A percentile compares a stretch with the other conserved stretches of the same genome.
These are phyloP conservation scores for Filobasidium uniguttulatum DNA, from an alignment of 1,284 basidiomycete genomes.

Conservation along the genomic window DNA sequence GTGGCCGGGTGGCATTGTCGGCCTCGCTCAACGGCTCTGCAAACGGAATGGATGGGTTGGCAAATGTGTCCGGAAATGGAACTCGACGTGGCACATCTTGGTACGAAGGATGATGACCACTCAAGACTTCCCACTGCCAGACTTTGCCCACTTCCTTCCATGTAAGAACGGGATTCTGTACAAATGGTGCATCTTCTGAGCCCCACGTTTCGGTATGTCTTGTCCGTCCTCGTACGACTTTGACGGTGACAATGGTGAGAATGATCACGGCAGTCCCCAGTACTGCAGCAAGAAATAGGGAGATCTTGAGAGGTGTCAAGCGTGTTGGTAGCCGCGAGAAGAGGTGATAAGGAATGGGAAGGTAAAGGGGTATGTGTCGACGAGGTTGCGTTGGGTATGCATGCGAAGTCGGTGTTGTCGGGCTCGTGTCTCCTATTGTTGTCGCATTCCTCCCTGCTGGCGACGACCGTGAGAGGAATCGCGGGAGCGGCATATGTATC, in stretches of 20 bases:
- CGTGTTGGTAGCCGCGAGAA: slow-evolving; percentile 41
- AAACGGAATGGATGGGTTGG: slow-evolving; percentile 51
- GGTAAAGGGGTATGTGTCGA: slow-evolving; percentile 26
- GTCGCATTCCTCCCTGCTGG: background rate
- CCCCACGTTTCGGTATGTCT: too few species aligned
- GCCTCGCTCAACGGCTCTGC: slow-evolving; percentile 35
- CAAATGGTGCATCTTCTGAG: too few species aligned
- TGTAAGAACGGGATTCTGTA: too few species aligned
- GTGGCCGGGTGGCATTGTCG: slow-evolving; percentile 27
- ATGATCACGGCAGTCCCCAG: slow-evolving; percentile 25
- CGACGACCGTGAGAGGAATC: too few species aligned
- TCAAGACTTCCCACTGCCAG: slow-evolving; percentile 84
- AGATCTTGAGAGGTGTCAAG: slow-evolving; percentile 44
- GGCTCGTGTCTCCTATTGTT: background rate
- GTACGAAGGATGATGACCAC: slow-evolving; percentile 65
- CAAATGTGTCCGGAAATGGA: slow-evolving; percentile 44
- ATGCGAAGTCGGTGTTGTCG: background rate
- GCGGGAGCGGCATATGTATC: slow-evolving; percentile 30
- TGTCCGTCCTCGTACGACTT: too few species aligned
- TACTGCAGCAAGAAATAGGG: slow-evolving; percentile 25
- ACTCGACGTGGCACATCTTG: slow-evolving; percentile 65
- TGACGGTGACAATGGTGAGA: slow-evolving; percentile 41
- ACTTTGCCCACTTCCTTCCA: slow-evolving; percentile 66
- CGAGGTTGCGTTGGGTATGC: background rate
- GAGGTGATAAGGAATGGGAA: slow-evolving; percentile 52